These are phyloP conservation scores for Acanthochlamys bracteata DNA, from an alignment of 106 monocot genomes.

Conservation along the genomic window DNA sequence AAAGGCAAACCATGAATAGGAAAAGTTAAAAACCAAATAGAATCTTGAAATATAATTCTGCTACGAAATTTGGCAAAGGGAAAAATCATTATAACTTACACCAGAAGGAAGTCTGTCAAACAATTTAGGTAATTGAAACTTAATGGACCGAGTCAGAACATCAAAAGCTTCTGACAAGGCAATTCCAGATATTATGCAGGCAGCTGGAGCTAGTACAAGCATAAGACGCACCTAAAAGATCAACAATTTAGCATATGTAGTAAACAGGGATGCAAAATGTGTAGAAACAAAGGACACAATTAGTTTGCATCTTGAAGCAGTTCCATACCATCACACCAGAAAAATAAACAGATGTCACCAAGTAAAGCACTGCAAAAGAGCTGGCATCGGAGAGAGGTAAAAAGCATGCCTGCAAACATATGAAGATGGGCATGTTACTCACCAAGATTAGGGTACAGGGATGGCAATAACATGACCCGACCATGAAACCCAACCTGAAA, in stretches of 20 bases:
- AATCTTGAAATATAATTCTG: background rate
- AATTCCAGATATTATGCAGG: conserved; percentile 95
- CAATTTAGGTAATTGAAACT: conserved; percentile 52
- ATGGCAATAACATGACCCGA: too few species aligned
- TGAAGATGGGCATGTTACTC: background rate
- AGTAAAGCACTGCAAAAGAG: conserved; percentile 78
- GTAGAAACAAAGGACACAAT: background rate
- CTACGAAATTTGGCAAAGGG: conserved; percentile 7
- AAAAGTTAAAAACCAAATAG: conserved; percentile 14
- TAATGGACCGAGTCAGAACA: conserved; percentile 80
- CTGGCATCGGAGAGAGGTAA: conserved; percentile 96
- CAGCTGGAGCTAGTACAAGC: conserved; percentile 98
- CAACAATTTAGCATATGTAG: background rate
- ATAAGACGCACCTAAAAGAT: conserved; percentile 81
- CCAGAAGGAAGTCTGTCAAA: conserved; percentile 22
- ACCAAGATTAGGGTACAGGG: background rate
- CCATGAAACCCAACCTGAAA: too few species aligned
- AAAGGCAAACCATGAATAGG: conserved; percentile 16
- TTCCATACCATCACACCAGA: conserved; percentile 96
- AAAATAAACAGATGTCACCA: conserved; percentile 96
- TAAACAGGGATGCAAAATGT: background rate
- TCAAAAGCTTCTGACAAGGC: conserved; percentile 84
- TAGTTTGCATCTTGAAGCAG: background rate
- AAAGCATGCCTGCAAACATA: conserved; percentile 77
- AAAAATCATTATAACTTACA: conserved; percentile 27